Evolutionary conservation across 345 rosid species (phyloP), one percentile per base, ranked within the genome.

Genomic region (Hibiscus mutabilis): DNA sequence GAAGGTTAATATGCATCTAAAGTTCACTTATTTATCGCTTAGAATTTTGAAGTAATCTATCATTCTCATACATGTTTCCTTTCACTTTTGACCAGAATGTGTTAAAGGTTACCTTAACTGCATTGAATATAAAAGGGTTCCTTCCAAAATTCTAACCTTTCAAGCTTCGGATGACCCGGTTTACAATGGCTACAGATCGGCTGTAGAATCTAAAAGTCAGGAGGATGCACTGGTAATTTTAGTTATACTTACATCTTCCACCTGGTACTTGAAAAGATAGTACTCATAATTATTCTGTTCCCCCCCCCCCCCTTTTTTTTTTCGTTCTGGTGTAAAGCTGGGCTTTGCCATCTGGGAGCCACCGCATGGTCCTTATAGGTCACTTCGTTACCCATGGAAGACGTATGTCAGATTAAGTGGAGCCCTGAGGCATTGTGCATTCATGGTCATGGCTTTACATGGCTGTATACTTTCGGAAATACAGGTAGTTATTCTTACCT

Each of bases 301-400:
- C 22, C 24, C 24, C 11, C 35, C 19, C n/a, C 7, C n/a, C n/a
- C n/a, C n/a, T 16, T n/a, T 70, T 33, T 61, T 70, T 69, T 31
- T 57, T 70, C 73, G 52, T 19, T 77, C 14, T 13, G 18, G 68
- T 70, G 35, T 60, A 67, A 71, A 94, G 97, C 60, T 94, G 84
- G 85, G 93, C 57, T 94, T 94, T 72, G 98, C 98, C 6, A 80
- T 89, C 60, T 94, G 96, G 97, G 98, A 94, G 86, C 98, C 98
- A 11, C 98, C 98, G 60, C 98, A 94, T 21, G 98, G 98, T 78
- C 95, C 86, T 25, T 94, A 91, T 79, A 89, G 57, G 74, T 82
- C 85, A 44, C 75, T 94, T 77, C 61, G 76, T 51, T 94, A 91
- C 81, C 98, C 98, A 13, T 94, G 98, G 98, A 82, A 85, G 84